A percentile compares a stretch with the other conserved stretches of the same genome.
These are phyloP conservation scores for Orbilia brochopaga DNA, from an alignment of 2,329 filamentous ascomycete genomes.

Conservation along the genomic window DNA sequence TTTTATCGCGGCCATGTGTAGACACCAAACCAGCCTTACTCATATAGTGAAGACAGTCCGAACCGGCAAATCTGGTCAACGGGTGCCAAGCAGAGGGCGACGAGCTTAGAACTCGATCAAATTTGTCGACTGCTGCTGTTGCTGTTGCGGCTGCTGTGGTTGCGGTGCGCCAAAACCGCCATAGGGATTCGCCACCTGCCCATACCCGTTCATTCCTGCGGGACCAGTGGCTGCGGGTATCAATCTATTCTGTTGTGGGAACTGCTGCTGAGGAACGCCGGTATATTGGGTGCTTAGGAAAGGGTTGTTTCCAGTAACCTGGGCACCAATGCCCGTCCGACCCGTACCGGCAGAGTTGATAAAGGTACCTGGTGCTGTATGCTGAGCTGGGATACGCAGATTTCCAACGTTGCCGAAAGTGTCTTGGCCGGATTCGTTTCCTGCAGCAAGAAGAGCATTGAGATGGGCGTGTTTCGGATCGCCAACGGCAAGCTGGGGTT, in stretches of 20 bases:
- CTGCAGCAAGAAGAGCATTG: slow-evolving; percentile 81
- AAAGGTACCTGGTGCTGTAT: slow-evolving; percentile 94
- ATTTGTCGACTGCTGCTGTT: slow-evolving; percentile 66
- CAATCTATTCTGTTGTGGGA: slow-evolving; percentile 51
- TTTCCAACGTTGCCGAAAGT: slow-evolving; percentile 98
- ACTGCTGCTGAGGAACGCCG: slow-evolving; percentile 67
- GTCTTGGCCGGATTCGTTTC: slow-evolving; percentile 79
- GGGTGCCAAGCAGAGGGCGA: slow-evolving; percentile 16
- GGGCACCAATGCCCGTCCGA: slow-evolving; percentile 58
- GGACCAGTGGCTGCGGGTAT: slow-evolving; percentile 66
- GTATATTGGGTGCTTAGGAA: slow-evolving; percentile 79
- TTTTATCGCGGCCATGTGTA: slow-evolving; percentile 59
- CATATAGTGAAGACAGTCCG: slow-evolving; percentile 47
- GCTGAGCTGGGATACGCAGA: slow-evolving; percentile 90
- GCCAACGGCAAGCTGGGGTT: slow-evolving; percentile 40
- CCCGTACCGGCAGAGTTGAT: slow-evolving; percentile 86
- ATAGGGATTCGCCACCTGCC: slow-evolving; percentile 50
- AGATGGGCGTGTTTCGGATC: slow-evolving; percentile 69
- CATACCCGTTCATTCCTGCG: slow-evolving; percentile 63
- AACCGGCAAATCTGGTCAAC: slow-evolving; percentile 19
- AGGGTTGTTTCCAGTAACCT: slow-evolving; percentile 83
- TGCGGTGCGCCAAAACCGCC: slow-evolving; percentile 58
- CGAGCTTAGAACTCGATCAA: slow-evolving; percentile 67
- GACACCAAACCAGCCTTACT: slow-evolving; percentile 50
- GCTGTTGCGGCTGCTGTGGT: slow-evolving; percentile 60